Conservation (phyloP, 2,329 filamentous ascomycete genomes). For the Penicillium sp. region DNA sequence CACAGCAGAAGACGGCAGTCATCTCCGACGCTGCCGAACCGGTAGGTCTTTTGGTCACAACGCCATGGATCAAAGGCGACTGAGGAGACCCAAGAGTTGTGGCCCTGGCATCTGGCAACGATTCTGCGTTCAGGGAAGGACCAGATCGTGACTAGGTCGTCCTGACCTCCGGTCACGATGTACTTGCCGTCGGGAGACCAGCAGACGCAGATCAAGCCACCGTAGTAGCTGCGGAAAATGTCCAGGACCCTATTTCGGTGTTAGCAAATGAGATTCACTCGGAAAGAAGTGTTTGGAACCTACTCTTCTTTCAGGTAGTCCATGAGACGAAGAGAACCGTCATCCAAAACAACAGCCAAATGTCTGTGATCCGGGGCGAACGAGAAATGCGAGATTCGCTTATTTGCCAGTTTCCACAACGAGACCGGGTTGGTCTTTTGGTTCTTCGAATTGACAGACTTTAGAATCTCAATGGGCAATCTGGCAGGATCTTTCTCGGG, state of each 20-base stretch:
- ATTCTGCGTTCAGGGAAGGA: slow-evolving; percentile 81
- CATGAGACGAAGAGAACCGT: slow-evolving; percentile 86
- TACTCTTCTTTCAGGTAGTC: slow-evolving; percentile 91
- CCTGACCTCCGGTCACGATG: slow-evolving; percentile 91
- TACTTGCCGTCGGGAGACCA: slow-evolving; percentile 99
- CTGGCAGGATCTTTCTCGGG: slow-evolving; percentile 35
- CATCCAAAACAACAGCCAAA: slow-evolving; percentile 88
- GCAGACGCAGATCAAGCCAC: slow-evolving; percentile 88
- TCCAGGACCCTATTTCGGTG: slow-evolving; percentile 72
- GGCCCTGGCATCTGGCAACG: slow-evolving; percentile 90
- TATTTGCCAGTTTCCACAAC: slow-evolving; percentile 89
- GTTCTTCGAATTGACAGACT: slow-evolving; percentile 91
- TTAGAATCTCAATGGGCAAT: slow-evolving; percentile 71
- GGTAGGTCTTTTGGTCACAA: slow-evolving; percentile 92
- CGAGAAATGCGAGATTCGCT: slow-evolving; percentile 86
- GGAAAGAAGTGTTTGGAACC: slow-evolving; percentile 39
- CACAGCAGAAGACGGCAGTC: slow-evolving; percentile 89
- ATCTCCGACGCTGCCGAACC: slow-evolving; percentile 94
- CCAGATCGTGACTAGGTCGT: slow-evolving; percentile 97
- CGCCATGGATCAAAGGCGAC: slow-evolving; percentile 97
- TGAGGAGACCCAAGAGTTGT: slow-evolving; percentile 92
- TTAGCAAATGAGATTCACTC: slow-evolving; percentile 9
- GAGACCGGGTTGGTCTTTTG: slow-evolving; percentile 93
- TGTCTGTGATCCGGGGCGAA: slow-evolving; percentile 90
- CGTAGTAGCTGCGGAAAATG: slow-evolving; percentile 90